A percentile compares a stretch with the other conserved stretches of the same genome.
phyloP scores from a whole-genome alignment of 2,329 filamentous ascomycete species.

The Fusarium cicatricum region DNA sequence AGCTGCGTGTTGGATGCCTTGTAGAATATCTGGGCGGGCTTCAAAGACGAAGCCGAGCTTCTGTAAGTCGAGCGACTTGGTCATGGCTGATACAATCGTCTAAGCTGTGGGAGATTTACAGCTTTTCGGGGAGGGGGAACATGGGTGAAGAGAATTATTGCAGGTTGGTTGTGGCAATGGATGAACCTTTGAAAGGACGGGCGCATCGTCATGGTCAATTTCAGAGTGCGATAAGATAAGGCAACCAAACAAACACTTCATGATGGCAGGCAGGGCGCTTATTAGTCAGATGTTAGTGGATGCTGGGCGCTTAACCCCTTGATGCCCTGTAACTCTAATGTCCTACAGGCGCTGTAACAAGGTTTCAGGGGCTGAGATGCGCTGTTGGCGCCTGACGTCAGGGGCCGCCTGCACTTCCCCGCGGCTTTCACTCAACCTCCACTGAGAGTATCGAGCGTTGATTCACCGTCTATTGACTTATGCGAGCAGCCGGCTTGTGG shows the following conservation, averaged over 20 bases:
- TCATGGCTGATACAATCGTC: slow-evolving; percentile 47
- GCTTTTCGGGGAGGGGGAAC: slow-evolving; percentile 15
- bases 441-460: neutral
- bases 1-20: slow-evolving; percentile 61
- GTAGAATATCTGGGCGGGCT: slow-evolving; percentile 63
- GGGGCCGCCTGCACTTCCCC: slow-evolving; percentile 17
- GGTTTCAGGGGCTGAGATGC: slow-evolving; percentile 13
- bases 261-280: slow-evolving; percentile 14
- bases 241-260: slow-evolving; percentile 17
- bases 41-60: slow-evolving; percentile 62
- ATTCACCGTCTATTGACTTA: slow-evolving; percentile 1
- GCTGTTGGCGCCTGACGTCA: slow-evolving; percentile 32
- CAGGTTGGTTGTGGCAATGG: slow-evolving; percentile 22
- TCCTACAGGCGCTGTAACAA: slow-evolving; percentile 19
- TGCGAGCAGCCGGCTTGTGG: neutral
- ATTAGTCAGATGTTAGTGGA: slow-evolving; percentile 32
- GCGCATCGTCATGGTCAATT: slow-evolving; percentile 38
- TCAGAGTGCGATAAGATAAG: slow-evolving; percentile 39
- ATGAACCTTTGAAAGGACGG: neutral
- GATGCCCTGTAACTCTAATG: slow-evolving; percentile 11
- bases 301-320: slow-evolving; percentile 2
- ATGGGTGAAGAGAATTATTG: slow-evolving; percentile 17
- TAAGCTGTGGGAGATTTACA: slow-evolving; percentile 21
- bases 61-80: slow-evolving; percentile 57
- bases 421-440: slow-evolving; percentile 14